Evolutionary conservation across 352 stramenopile species (phyloP).

Genomic region (Pythium aquatile): DNA sequence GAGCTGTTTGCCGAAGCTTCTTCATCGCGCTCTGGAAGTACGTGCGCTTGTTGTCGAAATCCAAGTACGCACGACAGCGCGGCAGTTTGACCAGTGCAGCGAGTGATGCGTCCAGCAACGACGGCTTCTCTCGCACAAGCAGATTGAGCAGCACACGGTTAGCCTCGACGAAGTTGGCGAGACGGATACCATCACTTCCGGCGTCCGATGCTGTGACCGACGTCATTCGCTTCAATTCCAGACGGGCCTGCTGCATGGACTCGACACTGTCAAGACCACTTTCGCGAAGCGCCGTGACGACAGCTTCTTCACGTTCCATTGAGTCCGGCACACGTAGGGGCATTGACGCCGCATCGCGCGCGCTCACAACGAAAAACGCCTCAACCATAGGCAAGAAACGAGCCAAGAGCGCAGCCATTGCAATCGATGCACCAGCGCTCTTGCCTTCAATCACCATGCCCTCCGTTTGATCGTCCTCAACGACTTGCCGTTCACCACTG

Average conservation of each 20-base stretch:
- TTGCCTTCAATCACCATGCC: slow-evolving; percentile 86
- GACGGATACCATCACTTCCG: slow-evolving; percentile 72
- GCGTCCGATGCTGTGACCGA: slow-evolving; percentile 48
- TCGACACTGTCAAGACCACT: slow-evolving; percentile 54
- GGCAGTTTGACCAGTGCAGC: slow-evolving; percentile 95
- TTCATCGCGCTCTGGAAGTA: slow-evolving; percentile 98
- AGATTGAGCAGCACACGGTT: slow-evolving; percentile 98
- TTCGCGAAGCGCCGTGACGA: slow-evolving; percentile 68
- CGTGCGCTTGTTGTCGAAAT: slow-evolving; percentile 99
- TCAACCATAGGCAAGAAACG: slow-evolving; percentile 98
- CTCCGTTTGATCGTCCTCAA: slow-evolving; percentile 65
- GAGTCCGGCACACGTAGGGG: slow-evolving; percentile 67
- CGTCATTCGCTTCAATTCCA: slow-evolving; percentile 34
- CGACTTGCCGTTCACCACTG: neutral
- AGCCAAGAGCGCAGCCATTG: slow-evolving; percentile 93
- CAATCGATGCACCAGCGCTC: slow-evolving; percentile 82
- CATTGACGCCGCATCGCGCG: slow-evolving; percentile 83
- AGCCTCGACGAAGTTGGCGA: slow-evolving; percentile 92
- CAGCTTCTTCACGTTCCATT: slow-evolving; percentile 70
- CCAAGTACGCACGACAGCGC: slow-evolving; percentile 93
- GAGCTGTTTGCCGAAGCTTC: slow-evolving; percentile 80
- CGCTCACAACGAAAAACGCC: slow-evolving; percentile 98
- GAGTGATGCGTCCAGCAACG: slow-evolving; percentile 95
- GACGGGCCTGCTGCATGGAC: slow-evolving; percentile 18
- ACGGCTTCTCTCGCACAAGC: slow-evolving; percentile 95